Evolutionary conservation across 2,329 filamentous ascomycete genomes (phyloP), one percentile per base, ranked within the genome.

Genomic region (Paraconiothyrium sp.): DNA sequence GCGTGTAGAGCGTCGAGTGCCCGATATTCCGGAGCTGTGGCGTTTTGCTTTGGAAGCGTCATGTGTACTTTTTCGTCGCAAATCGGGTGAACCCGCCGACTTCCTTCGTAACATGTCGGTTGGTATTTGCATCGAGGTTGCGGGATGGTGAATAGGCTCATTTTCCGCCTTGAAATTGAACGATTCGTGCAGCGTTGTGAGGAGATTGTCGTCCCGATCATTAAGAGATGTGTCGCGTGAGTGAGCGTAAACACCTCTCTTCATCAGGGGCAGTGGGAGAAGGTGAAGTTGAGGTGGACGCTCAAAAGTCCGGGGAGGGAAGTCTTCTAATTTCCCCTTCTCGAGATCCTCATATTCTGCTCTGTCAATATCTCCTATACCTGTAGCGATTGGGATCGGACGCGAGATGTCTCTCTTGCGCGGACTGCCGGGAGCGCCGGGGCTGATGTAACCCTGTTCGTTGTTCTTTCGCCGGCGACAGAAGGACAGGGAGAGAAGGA

Each of bases 91-190:
- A 71, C 61, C 49, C 16, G 73, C 73, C 1, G 80, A 80, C 2
- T 70, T 63, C 39, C 76, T 68, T 61, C 72, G 69, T 10, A 78
- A 75, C 41, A 81, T 73, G 56, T 80, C 78, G 16, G 79, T 78
- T 5, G 80, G 74, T 14, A 80, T 74, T 16, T 78, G 80, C 73
- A 82, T 82, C 57, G 80, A 82, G 54, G 81, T 77, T 57, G 79
- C 76, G 7, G 80, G 79, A 24, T 72, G 76, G 61, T 80, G 77
- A 35, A 78, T 73, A 2, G 74, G 74, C 41, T 72, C 67, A 41
- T 75, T 72, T 20, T 74, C 72, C 14, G 71, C 62, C 30, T 66
- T 62, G 9, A 73, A 72, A 1, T 79, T 80, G 72, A 71, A 80
- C 27, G 80, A 80, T 20, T 78, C 75, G 24, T 79, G 77, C 39